Conservation (phyloP, 495 filamentous ascomycete genomes). For the Rhypophila decipiens region DNA sequence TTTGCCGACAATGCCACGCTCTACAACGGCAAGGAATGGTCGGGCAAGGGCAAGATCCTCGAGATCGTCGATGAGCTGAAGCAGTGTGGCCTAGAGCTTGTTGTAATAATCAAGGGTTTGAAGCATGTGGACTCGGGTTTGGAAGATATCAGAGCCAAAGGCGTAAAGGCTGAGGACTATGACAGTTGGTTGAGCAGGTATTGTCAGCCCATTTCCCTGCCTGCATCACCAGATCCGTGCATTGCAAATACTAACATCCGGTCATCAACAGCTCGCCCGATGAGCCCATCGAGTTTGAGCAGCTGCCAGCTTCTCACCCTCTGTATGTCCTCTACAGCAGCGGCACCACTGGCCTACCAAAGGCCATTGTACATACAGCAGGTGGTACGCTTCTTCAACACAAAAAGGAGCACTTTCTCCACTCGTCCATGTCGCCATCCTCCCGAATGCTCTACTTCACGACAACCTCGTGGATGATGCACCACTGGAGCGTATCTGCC, state of each 20-base stretch:
- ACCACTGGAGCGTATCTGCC: slow-evolving; percentile 87
- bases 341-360: slow-evolving; percentile 84
- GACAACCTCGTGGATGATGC: slow-evolving; percentile 96
- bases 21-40: slow-evolving; percentile 83
- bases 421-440: slow-evolving; percentile 58
- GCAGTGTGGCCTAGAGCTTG: slow-evolving; percentile 49
- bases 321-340: slow-evolving; percentile 85
- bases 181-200: slow-evolving; percentile 30
- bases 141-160: slow-evolving; percentile 36
- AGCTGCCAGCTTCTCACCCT: slow-evolving; percentile 74
- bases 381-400: slow-evolving; percentile 86
- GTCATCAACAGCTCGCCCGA: slow-evolving; percentile 23
- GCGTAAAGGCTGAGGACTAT: slow-evolving; percentile 44
- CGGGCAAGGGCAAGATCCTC: slow-evolving; percentile 61
- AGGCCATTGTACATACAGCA: slow-evolving; percentile 86
- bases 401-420: slow-evolving; percentile 86
- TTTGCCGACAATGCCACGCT: slow-evolving; percentile 82
- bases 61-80: slow-evolving; percentile 62
- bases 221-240: no score
- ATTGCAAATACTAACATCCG: no score
- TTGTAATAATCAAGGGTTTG: slow-evolving; percentile 66
- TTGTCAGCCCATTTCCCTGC: no score
- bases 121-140: slow-evolving; percentile 42
- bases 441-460: slow-evolving; percentile 66
- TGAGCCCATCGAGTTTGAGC: slow-evolving; percentile 56